phyloP scores from a whole-genome alignment of 371 early-diverging fungal genomes.

The Mucor circinelloides region DNA sequence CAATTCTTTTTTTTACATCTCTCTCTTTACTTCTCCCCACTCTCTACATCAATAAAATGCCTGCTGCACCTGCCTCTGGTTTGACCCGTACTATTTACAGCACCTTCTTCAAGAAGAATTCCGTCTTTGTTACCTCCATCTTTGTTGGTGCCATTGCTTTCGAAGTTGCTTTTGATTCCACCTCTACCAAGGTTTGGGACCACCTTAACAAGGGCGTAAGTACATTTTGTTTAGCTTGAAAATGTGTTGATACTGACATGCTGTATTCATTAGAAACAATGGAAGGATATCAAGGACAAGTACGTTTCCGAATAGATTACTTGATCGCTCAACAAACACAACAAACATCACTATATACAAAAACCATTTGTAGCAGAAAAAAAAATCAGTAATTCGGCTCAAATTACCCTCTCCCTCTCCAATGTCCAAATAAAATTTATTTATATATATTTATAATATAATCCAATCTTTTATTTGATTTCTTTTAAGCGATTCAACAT shows the following conservation, averaged over 20 bases:
- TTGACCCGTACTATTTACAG: slow-evolving; percentile 63
- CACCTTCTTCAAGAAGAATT: slow-evolving; percentile 74
- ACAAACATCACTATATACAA: slow-evolving; percentile 2
- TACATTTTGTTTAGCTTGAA: slow-evolving; percentile 3
- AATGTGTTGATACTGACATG: neutral
- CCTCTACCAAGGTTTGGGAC: slow-evolving; percentile 76
- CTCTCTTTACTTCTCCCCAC: slow-evolving; percentile 15
- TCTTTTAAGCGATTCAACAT: slow-evolving; percentile 42
- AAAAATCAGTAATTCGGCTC: neutral
- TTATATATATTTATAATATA: neutral
- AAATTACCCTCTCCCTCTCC: neutral
- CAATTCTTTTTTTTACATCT: neutral
- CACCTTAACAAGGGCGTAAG: slow-evolving; percentile 84
- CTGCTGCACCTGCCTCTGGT: slow-evolving; percentile 45
- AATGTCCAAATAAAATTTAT: neutral
- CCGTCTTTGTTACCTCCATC: slow-evolving; percentile 72
- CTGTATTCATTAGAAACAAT: slow-evolving; percentile 55
- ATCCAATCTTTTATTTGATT: slow-evolving; percentile 1
- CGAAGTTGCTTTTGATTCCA: slow-evolving; percentile 76
- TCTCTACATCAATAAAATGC: slow-evolving; percentile 32
- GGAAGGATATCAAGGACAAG: slow-evolving; percentile 77
- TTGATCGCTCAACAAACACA: neutral
- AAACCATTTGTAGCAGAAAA: neutral
- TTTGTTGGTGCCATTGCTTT: slow-evolving; percentile 80
- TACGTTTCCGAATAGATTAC: slow-evolving; percentile 28